Conservation (phyloP, 192 early-diverging fungal genomes). For the Blastocladiella britannica region DNA sequence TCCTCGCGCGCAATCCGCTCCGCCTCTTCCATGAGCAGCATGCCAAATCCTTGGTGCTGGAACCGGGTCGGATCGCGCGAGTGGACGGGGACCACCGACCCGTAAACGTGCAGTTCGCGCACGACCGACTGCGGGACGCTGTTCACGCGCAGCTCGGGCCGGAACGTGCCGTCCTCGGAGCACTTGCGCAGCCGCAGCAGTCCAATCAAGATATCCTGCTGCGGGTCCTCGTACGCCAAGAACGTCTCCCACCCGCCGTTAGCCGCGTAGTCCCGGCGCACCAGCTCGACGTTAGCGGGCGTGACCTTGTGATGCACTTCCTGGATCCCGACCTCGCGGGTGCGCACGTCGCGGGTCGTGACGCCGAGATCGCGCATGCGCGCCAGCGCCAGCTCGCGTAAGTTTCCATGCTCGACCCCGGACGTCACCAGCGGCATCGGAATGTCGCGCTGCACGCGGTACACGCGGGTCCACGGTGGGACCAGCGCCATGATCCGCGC, state of each 20-base stretch:
- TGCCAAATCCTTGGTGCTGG: slow-evolving; percentile 98
- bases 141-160: slow-evolving; percentile 62
- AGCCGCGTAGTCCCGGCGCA: slow-evolving; percentile 92
- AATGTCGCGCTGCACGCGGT: slow-evolving; percentile 97
- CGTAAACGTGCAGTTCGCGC: slow-evolving; percentile 95
- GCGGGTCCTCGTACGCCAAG: slow-evolving; percentile 91
- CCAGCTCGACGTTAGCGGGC: slow-evolving; percentile 85
- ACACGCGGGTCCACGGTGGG: slow-evolving; percentile 96
- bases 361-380: slow-evolving; percentile 94
- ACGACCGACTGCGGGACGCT: slow-evolving; percentile 74
- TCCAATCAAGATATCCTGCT: slow-evolving; percentile 89
- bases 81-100: slow-evolving; percentile 86
- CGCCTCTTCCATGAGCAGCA: slow-evolving; percentile 97
- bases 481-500: slow-evolving; percentile 88
- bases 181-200: slow-evolving; percentile 89
- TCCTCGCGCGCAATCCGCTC: slow-evolving; percentile 95
- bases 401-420: slow-evolving; percentile 94
- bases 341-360: slow-evolving; percentile 89
- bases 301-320: slow-evolving; percentile 91
- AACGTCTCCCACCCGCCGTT: slow-evolving; percentile 99
- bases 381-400: slow-evolving; percentile 82
- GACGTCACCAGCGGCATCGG: slow-evolving; percentile 98
- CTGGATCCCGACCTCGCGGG: slow-evolving; percentile 92
- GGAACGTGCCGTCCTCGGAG: slow-evolving; percentile 53
- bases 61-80: slow-evolving; percentile 92